phyloP scores from a whole-genome alignment of 352 stramenopile species.

The Phytopythium chamaehyphon region DNA sequence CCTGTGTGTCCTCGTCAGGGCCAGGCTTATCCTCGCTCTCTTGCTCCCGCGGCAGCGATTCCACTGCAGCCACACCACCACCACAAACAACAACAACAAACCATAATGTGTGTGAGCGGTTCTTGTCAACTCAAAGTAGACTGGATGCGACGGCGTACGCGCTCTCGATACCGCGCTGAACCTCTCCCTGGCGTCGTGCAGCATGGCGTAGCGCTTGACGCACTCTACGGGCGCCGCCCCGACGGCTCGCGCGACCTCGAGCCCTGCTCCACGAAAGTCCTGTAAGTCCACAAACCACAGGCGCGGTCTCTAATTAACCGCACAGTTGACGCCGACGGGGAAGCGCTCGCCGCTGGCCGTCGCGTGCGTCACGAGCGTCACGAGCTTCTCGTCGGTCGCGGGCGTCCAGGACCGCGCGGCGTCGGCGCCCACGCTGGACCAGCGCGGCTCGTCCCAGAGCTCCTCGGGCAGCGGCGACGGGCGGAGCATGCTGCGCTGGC shows the following conservation, averaged over 20 bases:
- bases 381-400: slow-evolving; percentile 50
- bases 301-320: slow-evolving; percentile 6
- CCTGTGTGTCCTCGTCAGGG: slow-evolving; percentile 21
- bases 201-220: slow-evolving; percentile 73
- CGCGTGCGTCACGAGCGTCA: slow-evolving; percentile 58
- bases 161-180: slow-evolving; percentile 17
- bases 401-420: slow-evolving; percentile 31
- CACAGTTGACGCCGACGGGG: slow-evolving; percentile 81
- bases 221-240: slow-evolving; percentile 69
- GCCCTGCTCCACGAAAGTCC: slow-evolving; percentile 27
- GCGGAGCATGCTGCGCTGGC: neutral
- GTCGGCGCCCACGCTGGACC: slow-evolving; percentile 53
- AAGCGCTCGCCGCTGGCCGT: slow-evolving; percentile 76
- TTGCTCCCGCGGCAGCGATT: slow-evolving; percentile 10
- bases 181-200: slow-evolving; percentile 42
- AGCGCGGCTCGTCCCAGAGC: slow-evolving; percentile 59
- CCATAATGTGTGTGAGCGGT: neutral
- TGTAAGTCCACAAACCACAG: slow-evolving; percentile 6
- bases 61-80: neutral
- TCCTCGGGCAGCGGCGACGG: slow-evolving; percentile 27
- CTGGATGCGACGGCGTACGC: neutral
- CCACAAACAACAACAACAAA: no score
- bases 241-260: slow-evolving; percentile 61
- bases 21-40: slow-evolving; percentile 11
- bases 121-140: neutral